A percentile compares a stretch with the other conserved stretches of the same genome.
Conservation (phyloP, 2,329 filamentous ascomycete genomes). For the Colletotrichum graminicola region DNA sequence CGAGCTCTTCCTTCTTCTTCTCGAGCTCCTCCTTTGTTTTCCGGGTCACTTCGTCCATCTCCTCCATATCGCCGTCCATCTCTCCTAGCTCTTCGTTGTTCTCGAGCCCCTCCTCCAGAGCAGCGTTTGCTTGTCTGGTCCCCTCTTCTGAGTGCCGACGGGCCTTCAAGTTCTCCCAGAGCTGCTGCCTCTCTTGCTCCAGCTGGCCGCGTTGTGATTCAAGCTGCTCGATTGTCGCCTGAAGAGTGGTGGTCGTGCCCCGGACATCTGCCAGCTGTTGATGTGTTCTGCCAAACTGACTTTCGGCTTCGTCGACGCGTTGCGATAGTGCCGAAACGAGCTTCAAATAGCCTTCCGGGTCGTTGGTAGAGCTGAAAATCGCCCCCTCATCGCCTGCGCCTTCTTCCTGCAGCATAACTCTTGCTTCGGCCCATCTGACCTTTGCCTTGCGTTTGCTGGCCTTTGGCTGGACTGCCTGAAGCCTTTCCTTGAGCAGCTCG, state of each 20-base stretch:
- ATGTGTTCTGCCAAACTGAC: not conserved
- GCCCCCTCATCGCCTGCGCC: not conserved
- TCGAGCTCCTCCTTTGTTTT: not conserved
- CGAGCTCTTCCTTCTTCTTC: not conserved
- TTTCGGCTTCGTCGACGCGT: conserved; percentile 3
- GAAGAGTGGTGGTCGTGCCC: not conserved
- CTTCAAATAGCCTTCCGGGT: not conserved
- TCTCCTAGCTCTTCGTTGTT: not conserved
- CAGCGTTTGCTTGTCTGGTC: not conserved
- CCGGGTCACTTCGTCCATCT: not conserved
- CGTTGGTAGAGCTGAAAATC: not conserved
- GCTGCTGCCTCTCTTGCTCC: not conserved
- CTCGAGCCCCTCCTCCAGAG: not conserved
- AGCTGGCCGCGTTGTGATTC: not conserved
- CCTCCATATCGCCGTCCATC: not conserved
- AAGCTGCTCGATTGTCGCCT: not conserved
- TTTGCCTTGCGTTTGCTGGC: not conserved
- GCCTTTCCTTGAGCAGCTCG: not conserved
- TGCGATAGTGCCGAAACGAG: not conserved
- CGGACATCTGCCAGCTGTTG: not conserved
- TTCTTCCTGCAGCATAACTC: not conserved
- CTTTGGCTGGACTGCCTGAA: not conserved
- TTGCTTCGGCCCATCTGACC: not conserved
- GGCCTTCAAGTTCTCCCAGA: not conserved
- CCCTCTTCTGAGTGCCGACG: not conserved